Evolutionary conservation across 202 grass and related monocot genomes (phyloP).

Genomic region (Thinopyrum obtusiflorum): DNA sequence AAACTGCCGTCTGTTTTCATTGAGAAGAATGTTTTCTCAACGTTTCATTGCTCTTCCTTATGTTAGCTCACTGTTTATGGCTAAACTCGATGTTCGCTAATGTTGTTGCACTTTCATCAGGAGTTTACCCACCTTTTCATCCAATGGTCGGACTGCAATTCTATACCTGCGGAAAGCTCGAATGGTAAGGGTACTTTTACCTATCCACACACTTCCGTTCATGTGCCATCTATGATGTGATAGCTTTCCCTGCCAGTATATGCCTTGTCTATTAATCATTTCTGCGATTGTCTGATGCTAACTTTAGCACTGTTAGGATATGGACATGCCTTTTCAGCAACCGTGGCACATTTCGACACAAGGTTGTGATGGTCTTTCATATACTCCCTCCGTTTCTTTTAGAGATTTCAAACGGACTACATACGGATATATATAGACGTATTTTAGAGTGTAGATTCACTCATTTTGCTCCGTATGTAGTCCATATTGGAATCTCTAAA

Average conservation of each 20-base stretch:
- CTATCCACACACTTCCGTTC: not conserved
- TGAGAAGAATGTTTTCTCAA: not conserved
- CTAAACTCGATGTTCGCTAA: slow-evolving; percentile 20
- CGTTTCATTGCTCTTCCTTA: slow-evolving; percentile 1
- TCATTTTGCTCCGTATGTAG: no score
- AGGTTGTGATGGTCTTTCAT: not conserved
- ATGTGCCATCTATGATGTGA: not conserved
- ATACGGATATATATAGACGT: no score
- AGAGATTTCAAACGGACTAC: no score
- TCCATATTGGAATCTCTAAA: no score
- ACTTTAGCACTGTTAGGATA: not conserved
- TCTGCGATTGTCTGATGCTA: not conserved
- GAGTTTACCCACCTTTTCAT: slow-evolving; percentile 80
- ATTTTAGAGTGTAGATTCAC: no score
- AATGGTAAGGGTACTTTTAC: slow-evolving; percentile 59
- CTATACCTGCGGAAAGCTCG: slow-evolving; percentile 82
- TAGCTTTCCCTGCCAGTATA: slow-evolving; percentile 23
- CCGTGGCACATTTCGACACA: not conserved
- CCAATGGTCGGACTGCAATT: slow-evolving; percentile 82
- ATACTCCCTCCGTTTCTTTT: no score
- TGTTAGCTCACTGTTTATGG: not conserved
- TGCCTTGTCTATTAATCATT: slow-evolving; percentile 6
- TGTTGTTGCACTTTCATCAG: slow-evolving; percentile 35
- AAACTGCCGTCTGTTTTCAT: not conserved
- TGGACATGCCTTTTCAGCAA: not conserved